A percentile compares a stretch with the other conserved stretches of the same genome.
These are phyloP conservation scores for Pythium coloratum DNA, from an alignment of 352 stramenopile species.

Conservation along the genomic window DNA sequence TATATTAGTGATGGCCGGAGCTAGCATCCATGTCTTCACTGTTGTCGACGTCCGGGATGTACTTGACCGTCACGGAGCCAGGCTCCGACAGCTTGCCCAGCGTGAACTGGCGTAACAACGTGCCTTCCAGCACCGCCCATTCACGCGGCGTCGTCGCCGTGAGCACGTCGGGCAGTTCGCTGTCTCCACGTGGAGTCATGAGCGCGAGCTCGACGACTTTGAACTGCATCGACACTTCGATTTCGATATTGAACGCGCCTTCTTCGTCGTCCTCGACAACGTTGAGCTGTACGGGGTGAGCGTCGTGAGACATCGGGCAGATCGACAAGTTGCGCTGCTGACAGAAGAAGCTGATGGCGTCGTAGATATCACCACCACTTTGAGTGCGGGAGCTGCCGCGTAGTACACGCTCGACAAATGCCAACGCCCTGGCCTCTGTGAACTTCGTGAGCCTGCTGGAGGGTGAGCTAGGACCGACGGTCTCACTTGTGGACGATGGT, in stretches of 20 bases:
- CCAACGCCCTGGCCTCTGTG: constrained; percentile 52
- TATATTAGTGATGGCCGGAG: background rate
- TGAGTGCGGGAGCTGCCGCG: constrained; percentile 69
- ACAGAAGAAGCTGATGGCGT: constrained; percentile 76
- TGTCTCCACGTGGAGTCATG: constrained; percentile 3
- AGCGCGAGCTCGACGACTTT: constrained; percentile 52
- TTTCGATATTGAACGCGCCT: constrained; percentile 48
- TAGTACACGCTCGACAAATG: constrained; percentile 73
- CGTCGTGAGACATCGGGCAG: constrained; percentile 68
- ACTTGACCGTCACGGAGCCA: constrained; percentile 48
- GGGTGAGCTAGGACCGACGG: constrained; percentile 10
- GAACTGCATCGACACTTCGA: constrained; percentile 75
- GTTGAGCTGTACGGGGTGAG: constrained; percentile 55
- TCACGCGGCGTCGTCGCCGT: constrained; percentile 26
- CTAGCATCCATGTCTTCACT: background rate
- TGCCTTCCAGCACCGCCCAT: constrained; percentile 64
- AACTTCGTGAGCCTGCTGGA: constrained; percentile 22
- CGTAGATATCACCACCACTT: constrained; percentile 80
- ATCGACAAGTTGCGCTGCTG: constrained; percentile 58
- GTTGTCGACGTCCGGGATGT: constrained; percentile 23
- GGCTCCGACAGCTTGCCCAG: constrained; percentile 51
- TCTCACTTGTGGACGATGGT: background rate
- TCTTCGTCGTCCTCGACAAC: constrained; percentile 28
- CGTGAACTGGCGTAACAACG: constrained; percentile 54
- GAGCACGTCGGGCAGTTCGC: background rate